Evolutionary conservation across 2,329 filamentous ascomycete genomes (phyloP).

Genomic region (Biscogniauxia sp.): DNA sequence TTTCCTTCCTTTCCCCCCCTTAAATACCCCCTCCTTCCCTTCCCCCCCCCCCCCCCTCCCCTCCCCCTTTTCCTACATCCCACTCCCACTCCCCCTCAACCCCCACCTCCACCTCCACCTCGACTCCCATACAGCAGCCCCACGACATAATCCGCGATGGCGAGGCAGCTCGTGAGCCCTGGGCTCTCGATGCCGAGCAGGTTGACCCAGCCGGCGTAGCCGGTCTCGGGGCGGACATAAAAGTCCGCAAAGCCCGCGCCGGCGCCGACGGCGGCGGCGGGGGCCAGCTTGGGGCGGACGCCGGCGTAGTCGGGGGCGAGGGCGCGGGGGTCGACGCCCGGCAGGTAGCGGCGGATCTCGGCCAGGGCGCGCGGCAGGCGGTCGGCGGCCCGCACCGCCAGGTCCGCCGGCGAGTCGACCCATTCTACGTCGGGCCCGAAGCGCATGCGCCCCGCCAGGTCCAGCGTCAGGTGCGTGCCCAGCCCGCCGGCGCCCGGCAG

Average conservation of each 20-base stretch:
- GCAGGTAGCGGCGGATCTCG: conserved; percentile 79
- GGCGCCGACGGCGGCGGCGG: conserved; percentile 56
- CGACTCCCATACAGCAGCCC: conserved; percentile 42
- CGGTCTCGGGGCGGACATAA: conserved; percentile 72
- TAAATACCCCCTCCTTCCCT: too few relatives aligned
- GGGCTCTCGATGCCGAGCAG: conserved; percentile 91
- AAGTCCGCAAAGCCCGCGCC: conserved; percentile 80
- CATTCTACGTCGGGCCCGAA: conserved; percentile 97
- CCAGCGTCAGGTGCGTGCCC: conserved; percentile 90
- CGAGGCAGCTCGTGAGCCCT: conserved; percentile 81
- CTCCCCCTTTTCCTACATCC: too few relatives aligned
- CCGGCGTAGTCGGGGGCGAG: conserved; percentile 85
- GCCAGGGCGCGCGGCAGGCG: conserved; percentile 65
- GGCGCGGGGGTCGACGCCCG: conserved; percentile 62
- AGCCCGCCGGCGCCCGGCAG: conserved; percentile 78
- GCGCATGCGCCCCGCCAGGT: conserved; percentile 77
- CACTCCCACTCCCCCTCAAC: too few relatives aligned
- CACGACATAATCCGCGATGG: conserved; percentile 76
- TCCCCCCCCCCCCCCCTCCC: too few relatives aligned
- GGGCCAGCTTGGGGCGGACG: conserved; percentile 79
- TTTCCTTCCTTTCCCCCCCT: too few relatives aligned
- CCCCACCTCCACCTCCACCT: neutral
- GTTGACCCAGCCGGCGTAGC: conserved; percentile 81
- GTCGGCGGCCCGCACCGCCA: conserved; percentile 46
- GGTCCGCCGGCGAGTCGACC: conserved; percentile 69